Percentiles rank a stretch among this genome's conserved stretches.
phyloP scores from a whole-genome alignment of 768 basidiomycete species.

The Phlegmacium glaucopus region DNA sequence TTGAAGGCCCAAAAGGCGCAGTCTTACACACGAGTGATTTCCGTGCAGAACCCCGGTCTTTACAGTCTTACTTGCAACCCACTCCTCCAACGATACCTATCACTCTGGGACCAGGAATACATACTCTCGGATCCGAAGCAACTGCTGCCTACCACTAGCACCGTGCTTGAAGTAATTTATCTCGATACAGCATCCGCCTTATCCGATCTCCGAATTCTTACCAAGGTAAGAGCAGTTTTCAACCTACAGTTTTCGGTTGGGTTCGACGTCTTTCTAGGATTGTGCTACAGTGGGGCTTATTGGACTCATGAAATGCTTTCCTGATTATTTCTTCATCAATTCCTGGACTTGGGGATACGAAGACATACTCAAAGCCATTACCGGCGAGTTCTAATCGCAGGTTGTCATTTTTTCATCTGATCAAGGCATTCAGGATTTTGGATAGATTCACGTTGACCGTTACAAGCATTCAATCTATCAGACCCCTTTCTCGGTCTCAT shows the following conservation, averaged over 20 bases:
- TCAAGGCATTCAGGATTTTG: constrained; percentile 20
- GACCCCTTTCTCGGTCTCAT: constrained; percentile 63
- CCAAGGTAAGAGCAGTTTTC: constrained; percentile 43
- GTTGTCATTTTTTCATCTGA: constrained; percentile 31
- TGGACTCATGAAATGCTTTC: constrained; percentile 65
- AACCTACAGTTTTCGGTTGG: background rate
- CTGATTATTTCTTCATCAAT: constrained; percentile 82
- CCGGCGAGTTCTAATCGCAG: constrained; percentile 59
- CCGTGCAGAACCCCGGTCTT: constrained; percentile 80
- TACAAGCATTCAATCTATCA: constrained; percentile 69
- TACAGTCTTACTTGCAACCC: constrained; percentile 72
- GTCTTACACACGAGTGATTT: constrained; percentile 94
- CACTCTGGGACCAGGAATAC: constrained; percentile 13
- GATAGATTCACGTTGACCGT: too few relatives aligned
- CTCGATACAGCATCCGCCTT: constrained; percentile 78
- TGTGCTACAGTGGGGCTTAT: constrained; percentile 65
- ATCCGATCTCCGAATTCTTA: constrained; percentile 46
- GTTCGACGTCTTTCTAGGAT: constrained; percentile 38
- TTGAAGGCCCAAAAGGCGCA: constrained; percentile 65
- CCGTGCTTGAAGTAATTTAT: constrained; percentile 71
- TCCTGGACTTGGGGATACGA: constrained; percentile 98
- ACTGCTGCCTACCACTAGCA: constrained; percentile 21
- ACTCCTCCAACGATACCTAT: constrained; percentile 67
- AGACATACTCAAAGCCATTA: constrained; percentile 77
- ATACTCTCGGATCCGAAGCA: constrained; percentile 1